Evolutionary conservation across 139 green algal genomes (phyloP).

Genomic region (Pseudopediastrum boryanum): DNA sequence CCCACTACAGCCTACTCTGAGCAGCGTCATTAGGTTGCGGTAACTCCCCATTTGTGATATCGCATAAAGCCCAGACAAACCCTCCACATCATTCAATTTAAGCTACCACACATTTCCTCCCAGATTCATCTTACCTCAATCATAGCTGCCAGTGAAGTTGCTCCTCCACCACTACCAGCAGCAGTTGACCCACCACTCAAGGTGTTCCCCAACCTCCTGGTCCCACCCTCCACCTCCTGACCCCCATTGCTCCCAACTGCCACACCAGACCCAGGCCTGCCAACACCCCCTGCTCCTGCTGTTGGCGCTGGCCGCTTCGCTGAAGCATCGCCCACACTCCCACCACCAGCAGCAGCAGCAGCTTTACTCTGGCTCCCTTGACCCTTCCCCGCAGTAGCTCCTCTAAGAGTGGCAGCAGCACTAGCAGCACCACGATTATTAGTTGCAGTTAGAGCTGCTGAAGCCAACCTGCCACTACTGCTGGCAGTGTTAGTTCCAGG

Average conservation of each 20-base stretch:
- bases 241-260: conserved; percentile 13
- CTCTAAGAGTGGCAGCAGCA: neutral
- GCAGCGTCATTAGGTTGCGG: too few relatives aligned
- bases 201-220: neutral
- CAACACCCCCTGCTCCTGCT: neutral
- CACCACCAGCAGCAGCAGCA: neutral
- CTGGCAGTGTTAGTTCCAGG: neutral
- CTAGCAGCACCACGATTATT: neutral
- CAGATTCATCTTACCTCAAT: too few relatives aligned
- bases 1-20: too few relatives aligned
- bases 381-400: neutral
- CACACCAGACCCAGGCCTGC: conserved; percentile 9
- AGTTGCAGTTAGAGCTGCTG: neutral
- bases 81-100: too few relatives aligned
- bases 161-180: too few relatives aligned
- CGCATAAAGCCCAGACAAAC: too few relatives aligned
- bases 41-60: too few relatives aligned
- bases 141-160: too few relatives aligned
- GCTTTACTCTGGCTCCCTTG: too few relatives aligned
- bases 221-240: neutral
- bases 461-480: neutral
- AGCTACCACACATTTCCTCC: too few relatives aligned
- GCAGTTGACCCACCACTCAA: too few relatives aligned
- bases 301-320: neutral
- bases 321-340: neutral